Evolutionary conservation across 2,329 filamentous ascomycete species (phyloP).

Genomic region (Acrocalymma vagum): DNA sequence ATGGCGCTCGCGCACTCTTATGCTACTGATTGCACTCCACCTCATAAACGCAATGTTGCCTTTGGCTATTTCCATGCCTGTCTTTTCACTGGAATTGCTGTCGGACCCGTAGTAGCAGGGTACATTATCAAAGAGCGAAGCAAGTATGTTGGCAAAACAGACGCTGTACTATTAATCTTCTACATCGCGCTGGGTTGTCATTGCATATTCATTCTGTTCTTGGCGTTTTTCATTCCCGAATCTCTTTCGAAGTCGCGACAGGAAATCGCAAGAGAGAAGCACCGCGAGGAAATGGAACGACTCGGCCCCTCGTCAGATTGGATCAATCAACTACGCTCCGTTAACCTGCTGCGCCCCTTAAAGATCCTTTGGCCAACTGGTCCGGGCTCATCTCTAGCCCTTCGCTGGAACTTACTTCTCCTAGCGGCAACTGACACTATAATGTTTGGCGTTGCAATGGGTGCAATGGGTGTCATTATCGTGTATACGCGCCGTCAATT

Average conservation of each 20-base stretch:
- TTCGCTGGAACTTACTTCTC: constrained; percentile 83
- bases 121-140: constrained; percentile 71
- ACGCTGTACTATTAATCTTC: constrained; percentile 81
- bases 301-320: constrained; percentile 49
- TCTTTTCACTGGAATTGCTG: constrained; percentile 86
- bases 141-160: constrained; percentile 62
- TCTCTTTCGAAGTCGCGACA: constrained; percentile 81
- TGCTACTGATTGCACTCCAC: constrained; percentile 85
- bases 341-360: constrained; percentile 79
- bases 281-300: constrained; percentile 54
- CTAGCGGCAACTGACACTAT: constrained; percentile 83
- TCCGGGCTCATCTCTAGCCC: constrained; percentile 63
- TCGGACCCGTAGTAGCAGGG: constrained; percentile 84
- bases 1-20: constrained; percentile 86
- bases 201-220: constrained; percentile 74
- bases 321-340: constrained; percentile 53
- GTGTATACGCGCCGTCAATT: constrained; percentile 86
- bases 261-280: constrained; percentile 73
- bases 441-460: constrained; percentile 83
- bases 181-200: constrained; percentile 81
- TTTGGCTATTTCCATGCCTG: constrained; percentile 93
- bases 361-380: constrained; percentile 79
- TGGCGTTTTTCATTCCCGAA: constrained; percentile 80
- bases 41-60: constrained; percentile 78
- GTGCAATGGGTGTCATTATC: constrained; percentile 80